Conservation (phyloP, 2,329 filamentous ascomycete species). For the Nemania serpens region DNA sequence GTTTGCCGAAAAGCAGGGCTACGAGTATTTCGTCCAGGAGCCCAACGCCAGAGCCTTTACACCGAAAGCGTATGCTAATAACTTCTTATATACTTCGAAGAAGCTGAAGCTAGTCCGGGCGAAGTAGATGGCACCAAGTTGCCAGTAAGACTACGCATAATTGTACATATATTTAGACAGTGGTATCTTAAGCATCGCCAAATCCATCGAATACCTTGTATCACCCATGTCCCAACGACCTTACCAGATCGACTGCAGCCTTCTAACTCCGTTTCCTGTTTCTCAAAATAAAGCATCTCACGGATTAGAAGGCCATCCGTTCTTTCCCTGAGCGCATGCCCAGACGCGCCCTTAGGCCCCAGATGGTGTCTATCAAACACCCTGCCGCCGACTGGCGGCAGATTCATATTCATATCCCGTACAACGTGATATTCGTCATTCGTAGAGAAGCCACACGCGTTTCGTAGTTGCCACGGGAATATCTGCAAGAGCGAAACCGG, state of each 20-base stretch:
- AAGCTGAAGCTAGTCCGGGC: conserved; percentile 88
- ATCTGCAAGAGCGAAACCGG: not conserved
- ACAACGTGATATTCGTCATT: conserved; percentile 13
- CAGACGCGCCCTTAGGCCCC: not conserved
- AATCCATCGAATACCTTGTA: not conserved
- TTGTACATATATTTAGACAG: conserved; percentile 32
- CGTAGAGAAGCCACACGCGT: not conserved
- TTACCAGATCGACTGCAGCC: not conserved
- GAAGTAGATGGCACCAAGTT: conserved; percentile 58
- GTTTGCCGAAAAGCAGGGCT: conserved; percentile 98
- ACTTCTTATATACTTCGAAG: conserved; percentile 83
- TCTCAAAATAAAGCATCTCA: not conserved
- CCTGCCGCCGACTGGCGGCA: not conserved
- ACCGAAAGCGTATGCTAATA: conserved; percentile 95
- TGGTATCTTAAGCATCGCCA: conserved; percentile 25
- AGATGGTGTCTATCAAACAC: no score
- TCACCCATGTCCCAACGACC: not conserved
- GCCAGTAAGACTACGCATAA: conserved; percentile 11
- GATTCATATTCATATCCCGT: not conserved
- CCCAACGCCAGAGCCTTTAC: conserved; percentile 84
- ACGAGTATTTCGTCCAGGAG: conserved; percentile 98
- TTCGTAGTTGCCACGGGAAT: not conserved
- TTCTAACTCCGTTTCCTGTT: not conserved
- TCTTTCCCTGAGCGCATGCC: not conserved
- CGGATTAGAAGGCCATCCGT: not conserved